phyloP scores from a whole-genome alignment of 352 stramenopile genomes.

The Phytopythium montanum region DNA sequence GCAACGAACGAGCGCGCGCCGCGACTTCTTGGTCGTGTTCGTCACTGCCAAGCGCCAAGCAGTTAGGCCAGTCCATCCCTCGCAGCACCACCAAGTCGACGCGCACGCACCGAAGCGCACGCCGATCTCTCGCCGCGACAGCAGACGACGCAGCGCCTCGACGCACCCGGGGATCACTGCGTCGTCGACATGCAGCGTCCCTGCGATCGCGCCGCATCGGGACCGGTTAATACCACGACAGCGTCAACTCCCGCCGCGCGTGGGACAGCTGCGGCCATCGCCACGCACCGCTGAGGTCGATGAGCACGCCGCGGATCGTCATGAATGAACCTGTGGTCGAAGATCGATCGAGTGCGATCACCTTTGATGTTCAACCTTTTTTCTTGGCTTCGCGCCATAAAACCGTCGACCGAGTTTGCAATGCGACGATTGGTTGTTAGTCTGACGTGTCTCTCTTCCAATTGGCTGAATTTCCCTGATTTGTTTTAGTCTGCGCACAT shows the following conservation, averaged over 20 bases:
- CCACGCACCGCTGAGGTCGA: conserved; percentile 50
- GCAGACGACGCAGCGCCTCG: conserved; percentile 31
- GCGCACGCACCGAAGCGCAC: conserved; percentile 44
- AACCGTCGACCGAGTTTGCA: not conserved
- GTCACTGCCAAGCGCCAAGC: conserved; percentile 26
- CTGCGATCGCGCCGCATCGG: conserved; percentile 14
- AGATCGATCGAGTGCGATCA: no score
- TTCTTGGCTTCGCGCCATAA: no score
- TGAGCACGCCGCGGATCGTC: conserved; percentile 35
- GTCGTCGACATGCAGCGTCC: conserved; percentile 54
- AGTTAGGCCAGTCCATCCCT: not conserved
- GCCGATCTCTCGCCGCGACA: conserved; percentile 21
- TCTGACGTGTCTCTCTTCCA: not conserved
- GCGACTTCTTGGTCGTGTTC: conserved; percentile 70
- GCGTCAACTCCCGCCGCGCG: not conserved
- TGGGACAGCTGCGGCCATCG: not conserved
- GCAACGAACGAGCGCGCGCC: conserved; percentile 28
- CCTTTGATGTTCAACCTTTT: no score
- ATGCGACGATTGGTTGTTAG: not conserved
- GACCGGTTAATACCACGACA: not conserved
- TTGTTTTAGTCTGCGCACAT: conserved; percentile 1
- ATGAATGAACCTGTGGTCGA: no score
- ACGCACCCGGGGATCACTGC: conserved; percentile 33
- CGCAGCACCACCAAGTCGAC: not conserved
- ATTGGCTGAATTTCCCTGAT: not conserved